These are phyloP conservation scores for Cyclotella sp. DNA, from an alignment of 108 stramenopile species.

Conservation along the genomic window DNA sequence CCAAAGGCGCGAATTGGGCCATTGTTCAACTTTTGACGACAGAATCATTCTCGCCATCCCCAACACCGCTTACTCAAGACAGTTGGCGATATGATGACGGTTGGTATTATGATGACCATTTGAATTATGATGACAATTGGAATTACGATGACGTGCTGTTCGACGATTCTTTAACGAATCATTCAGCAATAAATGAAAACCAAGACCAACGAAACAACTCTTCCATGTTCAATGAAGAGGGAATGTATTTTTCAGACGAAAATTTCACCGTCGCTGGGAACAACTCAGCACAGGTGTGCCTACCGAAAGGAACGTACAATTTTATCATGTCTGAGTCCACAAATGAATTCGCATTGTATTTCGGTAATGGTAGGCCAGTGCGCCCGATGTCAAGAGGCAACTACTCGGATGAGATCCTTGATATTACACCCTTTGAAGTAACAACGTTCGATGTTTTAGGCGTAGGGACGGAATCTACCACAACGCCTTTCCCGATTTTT, in stretches of 20 bases:
- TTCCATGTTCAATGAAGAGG: neutral
- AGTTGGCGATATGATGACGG: no score
- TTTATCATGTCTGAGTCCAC: constrained; percentile 8
- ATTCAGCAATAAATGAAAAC: neutral
- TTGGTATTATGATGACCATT: neutral
- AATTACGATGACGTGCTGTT: neutral
- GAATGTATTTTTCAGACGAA: neutral
- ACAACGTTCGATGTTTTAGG: constrained; percentile 9
- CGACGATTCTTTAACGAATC: neutral
- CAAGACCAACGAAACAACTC: neutral
- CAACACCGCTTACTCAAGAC: no score
- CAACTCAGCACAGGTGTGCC: neutral
- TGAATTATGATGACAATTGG: neutral
- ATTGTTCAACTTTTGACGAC: neutral
- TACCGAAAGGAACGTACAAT: constrained; percentile 5
- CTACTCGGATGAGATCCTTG: neutral
- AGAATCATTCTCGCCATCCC: no score
- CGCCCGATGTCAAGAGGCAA: constrained; percentile 1
- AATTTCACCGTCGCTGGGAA: neutral
- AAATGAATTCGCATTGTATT: neutral
- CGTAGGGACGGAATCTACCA: neutral
- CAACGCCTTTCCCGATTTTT: neutral
- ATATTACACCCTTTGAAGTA: constrained; percentile 6
- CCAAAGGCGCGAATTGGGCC: neutral
- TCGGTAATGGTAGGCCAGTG: constrained; percentile 3